Percentiles rank a stretch among this genome's conserved stretches.
Conservation (phyloP, 495 filamentous ascomycete species). For the Podospora bellae-mahoneyi region DNA sequence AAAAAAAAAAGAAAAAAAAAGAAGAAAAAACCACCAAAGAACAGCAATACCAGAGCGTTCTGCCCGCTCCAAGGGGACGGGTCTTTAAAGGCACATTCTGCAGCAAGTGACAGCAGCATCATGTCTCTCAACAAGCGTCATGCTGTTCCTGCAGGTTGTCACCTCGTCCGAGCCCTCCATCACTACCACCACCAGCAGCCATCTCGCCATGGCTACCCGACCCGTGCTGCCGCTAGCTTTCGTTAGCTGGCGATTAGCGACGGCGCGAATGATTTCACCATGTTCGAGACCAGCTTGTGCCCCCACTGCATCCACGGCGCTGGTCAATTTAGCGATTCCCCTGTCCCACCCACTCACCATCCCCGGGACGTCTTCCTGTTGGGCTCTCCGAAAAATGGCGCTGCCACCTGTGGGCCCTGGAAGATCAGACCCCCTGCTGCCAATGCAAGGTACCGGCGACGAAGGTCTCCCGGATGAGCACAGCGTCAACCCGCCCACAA, state of each 20-base stretch:
- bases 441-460: slow-evolving; percentile 22
- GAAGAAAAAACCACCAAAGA: neutral
- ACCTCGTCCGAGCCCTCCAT: neutral
- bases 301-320: slow-evolving; percentile 23
- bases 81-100: neutral
- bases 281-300: slow-evolving; percentile 15
- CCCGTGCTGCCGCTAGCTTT: slow-evolving; percentile 16
- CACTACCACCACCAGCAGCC: neutral
- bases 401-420: slow-evolving; percentile 7
- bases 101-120: neutral
- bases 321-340: slow-evolving; percentile 21
- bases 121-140: neutral
- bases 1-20: neutral
- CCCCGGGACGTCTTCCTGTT: slow-evolving; percentile 35
- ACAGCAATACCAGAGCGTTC: neutral
- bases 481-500: slow-evolving; percentile 23
- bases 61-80: neutral
- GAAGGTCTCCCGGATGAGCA: neutral
- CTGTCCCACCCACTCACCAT: slow-evolving; percentile 16
- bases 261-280: slow-evolving; percentile 8
- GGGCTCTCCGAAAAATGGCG: slow-evolving; percentile 22
- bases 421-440: slow-evolving; percentile 16
- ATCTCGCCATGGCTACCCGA: slow-evolving; percentile 14
- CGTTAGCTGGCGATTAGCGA: slow-evolving; percentile 28
- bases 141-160: neutral